phyloP scores from a whole-genome alignment of 2,329 filamentous ascomycete species.

The Penicillium sclerotiorum region DNA sequence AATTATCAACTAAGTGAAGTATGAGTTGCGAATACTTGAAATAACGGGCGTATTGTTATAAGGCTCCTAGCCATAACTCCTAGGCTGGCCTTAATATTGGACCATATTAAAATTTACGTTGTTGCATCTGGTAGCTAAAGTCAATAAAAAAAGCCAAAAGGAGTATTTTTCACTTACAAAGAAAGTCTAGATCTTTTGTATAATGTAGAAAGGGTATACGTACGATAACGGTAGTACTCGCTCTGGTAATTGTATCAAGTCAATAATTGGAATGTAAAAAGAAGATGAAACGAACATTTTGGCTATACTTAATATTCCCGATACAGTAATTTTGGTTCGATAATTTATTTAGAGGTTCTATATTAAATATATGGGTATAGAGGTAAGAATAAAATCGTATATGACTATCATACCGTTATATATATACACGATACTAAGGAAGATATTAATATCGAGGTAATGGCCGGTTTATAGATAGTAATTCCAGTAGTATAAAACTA shows the following conservation, averaged over 20 bases:
- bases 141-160: background rate
- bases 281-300: conserved; percentile 39
- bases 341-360: conserved; percentile 56
- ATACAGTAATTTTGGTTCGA: conserved; percentile 54
- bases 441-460: conserved; percentile 37
- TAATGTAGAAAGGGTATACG: conserved; percentile 47
- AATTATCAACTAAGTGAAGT: no score
- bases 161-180: conserved; percentile 22
- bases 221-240: conserved; percentile 42
- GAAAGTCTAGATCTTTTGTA: conserved; percentile 38
- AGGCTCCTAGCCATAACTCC: conserved; percentile 47
- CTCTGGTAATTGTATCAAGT: conserved; percentile 10
- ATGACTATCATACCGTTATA: conserved; percentile 48
- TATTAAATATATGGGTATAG: conserved; percentile 55
- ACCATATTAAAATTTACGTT: conserved; percentile 42
- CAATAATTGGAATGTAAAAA: background rate
- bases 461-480: conserved; percentile 26
- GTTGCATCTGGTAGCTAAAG: background rate
- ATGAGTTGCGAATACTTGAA: no score
- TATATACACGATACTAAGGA: conserved; percentile 40
- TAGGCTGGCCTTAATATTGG: conserved; percentile 31
- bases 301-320: conserved; percentile 56
- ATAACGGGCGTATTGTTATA: conserved; percentile 50
- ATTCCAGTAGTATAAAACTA: conserved; percentile 54
- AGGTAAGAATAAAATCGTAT: conserved; percentile 51